Evolutionary conservation across 352 stramenopile species (phyloP).

Genomic region (Blastocystis sp.): DNA sequence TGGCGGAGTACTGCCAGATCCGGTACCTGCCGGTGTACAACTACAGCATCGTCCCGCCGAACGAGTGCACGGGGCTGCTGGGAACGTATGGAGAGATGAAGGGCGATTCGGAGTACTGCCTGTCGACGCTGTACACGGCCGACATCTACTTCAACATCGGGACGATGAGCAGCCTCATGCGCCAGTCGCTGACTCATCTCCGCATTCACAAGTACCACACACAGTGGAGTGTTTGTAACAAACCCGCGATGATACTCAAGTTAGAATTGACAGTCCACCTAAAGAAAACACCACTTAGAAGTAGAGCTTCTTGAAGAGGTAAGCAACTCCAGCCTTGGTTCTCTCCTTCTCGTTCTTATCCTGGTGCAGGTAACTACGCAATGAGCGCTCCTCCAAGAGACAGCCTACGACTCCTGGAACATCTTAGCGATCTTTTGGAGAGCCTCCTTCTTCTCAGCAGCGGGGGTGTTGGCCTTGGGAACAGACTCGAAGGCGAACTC

Average conservation of each 20-base stretch:
- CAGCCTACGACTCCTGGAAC: constrained; percentile 40
- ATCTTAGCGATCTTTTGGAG: constrained; percentile 47
- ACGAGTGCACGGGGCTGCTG: constrained; percentile 56
- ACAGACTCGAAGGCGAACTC: constrained; percentile 57
- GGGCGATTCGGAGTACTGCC: constrained; percentile 46
- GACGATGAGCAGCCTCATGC: constrained; percentile 30
- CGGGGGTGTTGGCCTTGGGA: constrained; percentile 16
- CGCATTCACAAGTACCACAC: constrained; percentile 54
- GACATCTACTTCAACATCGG: constrained; percentile 60
- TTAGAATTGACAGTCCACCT: constrained; percentile 64
- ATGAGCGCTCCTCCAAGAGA: not conserved
- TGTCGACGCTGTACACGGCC: constrained; percentile 57
- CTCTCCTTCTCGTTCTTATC: constrained; percentile 69
- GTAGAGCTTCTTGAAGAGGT: constrained; percentile 70
- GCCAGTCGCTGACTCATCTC: constrained; percentile 49
- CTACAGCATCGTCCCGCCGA: constrained; percentile 55
- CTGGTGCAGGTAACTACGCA: constrained; percentile 67
- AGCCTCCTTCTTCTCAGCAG: constrained; percentile 57
- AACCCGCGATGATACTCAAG: constrained; percentile 28
- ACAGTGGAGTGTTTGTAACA: not conserved
- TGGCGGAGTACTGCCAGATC: constrained; percentile 62
- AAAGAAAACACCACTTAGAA: constrained; percentile 65
- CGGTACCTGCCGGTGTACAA: constrained; percentile 67
- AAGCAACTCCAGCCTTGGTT: constrained; percentile 68
- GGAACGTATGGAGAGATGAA: constrained; percentile 54